These are phyloP conservation scores for Thraustochytrium sp. DNA, from an alignment of 352 stramenopile genomes.

Conservation along the genomic window DNA sequence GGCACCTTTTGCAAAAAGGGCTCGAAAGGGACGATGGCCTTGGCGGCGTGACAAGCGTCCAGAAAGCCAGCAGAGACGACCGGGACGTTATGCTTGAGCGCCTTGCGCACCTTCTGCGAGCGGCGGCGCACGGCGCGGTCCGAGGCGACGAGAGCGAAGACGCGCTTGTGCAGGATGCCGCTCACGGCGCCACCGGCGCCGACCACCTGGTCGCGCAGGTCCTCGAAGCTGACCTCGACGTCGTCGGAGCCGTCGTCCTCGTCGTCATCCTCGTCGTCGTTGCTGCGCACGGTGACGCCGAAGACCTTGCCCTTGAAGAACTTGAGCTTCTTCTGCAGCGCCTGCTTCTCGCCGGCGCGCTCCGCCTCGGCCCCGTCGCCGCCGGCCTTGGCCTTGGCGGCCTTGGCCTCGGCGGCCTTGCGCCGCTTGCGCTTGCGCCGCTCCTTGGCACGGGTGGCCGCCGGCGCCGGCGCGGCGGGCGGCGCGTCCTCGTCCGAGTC, in stretches of 20 bases:
- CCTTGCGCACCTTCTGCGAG: conserved; percentile 45
- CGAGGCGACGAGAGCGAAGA: conserved; percentile 13
- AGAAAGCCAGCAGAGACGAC: conserved; percentile 28
- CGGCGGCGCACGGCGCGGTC: neutral
- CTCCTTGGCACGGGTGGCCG: neutral
- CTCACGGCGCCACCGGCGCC: neutral
- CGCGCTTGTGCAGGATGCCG: conserved; percentile 21
- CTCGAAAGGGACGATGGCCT: neutral
- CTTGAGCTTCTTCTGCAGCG: neutral
- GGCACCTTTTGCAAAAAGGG: neutral
- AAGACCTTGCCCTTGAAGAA: conserved; percentile 25
- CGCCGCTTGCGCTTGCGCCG: neutral
- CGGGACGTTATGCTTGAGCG: conserved; percentile 8
- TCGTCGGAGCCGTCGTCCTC: neutral
- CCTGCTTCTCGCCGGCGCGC: neutral
- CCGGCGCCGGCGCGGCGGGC: too few species aligned
- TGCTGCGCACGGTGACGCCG: conserved; percentile 12
- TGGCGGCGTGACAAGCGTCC: neutral
- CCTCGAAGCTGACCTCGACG: neutral
- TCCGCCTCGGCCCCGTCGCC: too few species aligned
- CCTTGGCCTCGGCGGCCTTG: neutral
- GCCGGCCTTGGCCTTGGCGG: too few species aligned
- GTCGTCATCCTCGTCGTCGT: neutral
- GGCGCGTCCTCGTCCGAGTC: too few species aligned
- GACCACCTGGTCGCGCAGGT: neutral